Percentiles rank a stretch among this genome's conserved stretches.
These are phyloP conservation scores for Mallotus japonicus DNA, from an alignment of 441 rosid genomes.

Conservation along the genomic window DNA sequence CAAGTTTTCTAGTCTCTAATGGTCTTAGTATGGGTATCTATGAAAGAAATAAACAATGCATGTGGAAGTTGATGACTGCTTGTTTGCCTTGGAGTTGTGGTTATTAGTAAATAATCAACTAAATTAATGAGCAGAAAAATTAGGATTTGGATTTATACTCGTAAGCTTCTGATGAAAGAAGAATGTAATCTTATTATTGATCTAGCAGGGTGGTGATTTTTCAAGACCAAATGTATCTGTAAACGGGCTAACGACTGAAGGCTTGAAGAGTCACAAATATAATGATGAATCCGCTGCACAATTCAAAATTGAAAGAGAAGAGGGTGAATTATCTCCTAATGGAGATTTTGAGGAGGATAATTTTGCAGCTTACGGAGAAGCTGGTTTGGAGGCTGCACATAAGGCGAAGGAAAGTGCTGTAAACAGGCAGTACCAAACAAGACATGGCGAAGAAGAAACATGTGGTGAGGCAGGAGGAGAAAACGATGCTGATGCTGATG, in stretches of 20 bases:
- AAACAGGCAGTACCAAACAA: conserved; percentile 49
- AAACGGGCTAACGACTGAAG: conserved; percentile 54
- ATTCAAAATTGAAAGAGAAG: conserved; percentile 87
- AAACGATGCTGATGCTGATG: conserved; percentile 74
- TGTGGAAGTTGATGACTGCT: conserved; percentile 2
- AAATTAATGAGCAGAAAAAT: conserved; percentile 8
- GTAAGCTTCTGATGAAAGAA: conserved; percentile 14
- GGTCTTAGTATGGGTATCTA: too few species aligned
- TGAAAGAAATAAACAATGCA: too few species aligned
- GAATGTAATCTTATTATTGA: conserved; percentile 25
- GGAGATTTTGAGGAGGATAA: conserved; percentile 94
- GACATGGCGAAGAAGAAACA: conserved; percentile 49
- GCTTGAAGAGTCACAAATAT: conserved; percentile 47
- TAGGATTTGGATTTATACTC: conserved; percentile 6
- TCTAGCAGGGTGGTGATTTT: conserved; percentile 54
- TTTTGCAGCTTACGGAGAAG: conserved; percentile 72
- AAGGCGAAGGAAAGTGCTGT: conserved; percentile 56
- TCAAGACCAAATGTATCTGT: conserved; percentile 39
- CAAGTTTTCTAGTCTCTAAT: too few species aligned
- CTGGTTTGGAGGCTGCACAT: conserved; percentile 50
- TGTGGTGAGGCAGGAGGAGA: conserved; percentile 61
- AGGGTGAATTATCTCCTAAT: conserved; percentile 96
- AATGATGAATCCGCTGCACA: conserved; percentile 50
- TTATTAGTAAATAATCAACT: neutral
- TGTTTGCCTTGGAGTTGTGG: conserved; percentile 2